Evolutionary conservation across 108 stramenopile genomes (phyloP), one percentile per base, ranked within the genome.

Genomic region (Nitzschia palea): DNA sequence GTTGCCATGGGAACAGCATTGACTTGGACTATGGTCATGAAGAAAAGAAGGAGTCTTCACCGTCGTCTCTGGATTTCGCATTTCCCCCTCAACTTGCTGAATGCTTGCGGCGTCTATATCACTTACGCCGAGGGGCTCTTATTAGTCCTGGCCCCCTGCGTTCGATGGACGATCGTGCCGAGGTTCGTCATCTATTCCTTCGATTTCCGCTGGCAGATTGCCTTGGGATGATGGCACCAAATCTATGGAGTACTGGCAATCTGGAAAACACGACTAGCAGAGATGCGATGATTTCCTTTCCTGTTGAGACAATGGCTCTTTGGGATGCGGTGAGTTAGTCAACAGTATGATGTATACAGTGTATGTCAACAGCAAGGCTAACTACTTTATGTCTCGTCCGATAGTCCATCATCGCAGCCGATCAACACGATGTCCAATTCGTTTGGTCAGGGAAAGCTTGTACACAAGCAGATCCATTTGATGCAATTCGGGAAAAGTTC

Each of bases 141-240:
- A 55, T 86, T 28, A 78, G 76, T 58, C 78, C 81, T n/a, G 85
- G 81, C 0, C 85, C 85, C 17, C 57, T 81, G 67, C 76, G 68
- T 44, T 80, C 81, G 33, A 57, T 71, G 56, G 85, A 86, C 42
- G 85, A 86, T 55, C 78, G 85, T 18, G 81, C 79, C 4, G 76
- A 72, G 26, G 57, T 62, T 10, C 74, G 85, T 15, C 60, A 55
- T 30, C 50, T 86, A 17, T 86, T 86, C 44, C 56, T 86, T 52
- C 78, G 85, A 18, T 69, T 86, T 30, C 85, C 85, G 0, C 36
- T 82, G 22, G 76, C 77, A 23, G 85, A 82, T 43, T 82, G 85
- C 37, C 57, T 86, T 15, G 52, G 52, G 26, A 86, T 81, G 80
- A 82, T 82, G 81, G 78, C 79, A 28, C 81, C 81, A 3, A 48